A percentile compares a stretch with the other conserved stretches of the same genome.
Evolutionary conservation across 2,329 filamentous ascomycete genomes (phyloP).

Genomic region (Xylaria multiplex): DNA sequence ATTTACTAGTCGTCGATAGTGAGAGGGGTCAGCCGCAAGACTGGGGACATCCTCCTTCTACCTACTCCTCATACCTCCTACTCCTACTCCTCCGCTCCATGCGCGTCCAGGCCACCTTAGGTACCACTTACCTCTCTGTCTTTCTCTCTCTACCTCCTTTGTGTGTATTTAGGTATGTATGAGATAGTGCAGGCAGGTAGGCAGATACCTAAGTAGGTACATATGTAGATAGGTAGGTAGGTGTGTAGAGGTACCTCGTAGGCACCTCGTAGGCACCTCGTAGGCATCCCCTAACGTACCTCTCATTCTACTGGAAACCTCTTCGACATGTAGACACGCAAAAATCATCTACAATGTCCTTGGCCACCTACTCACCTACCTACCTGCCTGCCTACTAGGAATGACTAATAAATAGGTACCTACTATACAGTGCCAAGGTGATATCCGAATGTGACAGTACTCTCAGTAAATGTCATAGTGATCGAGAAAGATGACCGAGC

Average conservation of each 20-base stretch:
- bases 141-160: no score
- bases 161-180: no score
- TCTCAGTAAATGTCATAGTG: slow-evolving; percentile 2
- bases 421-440: neutral
- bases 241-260: neutral
- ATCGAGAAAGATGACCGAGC: slow-evolving; percentile 20
- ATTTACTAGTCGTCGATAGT: neutral
- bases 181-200: no score
- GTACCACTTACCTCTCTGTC: neutral
- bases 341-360: neutral
- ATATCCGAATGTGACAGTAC: slow-evolving; percentile 17
- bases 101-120: neutral
- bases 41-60: slow-evolving; percentile 3
- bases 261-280: neutral
- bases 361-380: neutral
- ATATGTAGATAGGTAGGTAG: neutral
- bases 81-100: neutral
- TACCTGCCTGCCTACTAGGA: neutral
- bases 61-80: neutral
- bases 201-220: neutral
- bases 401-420: neutral
- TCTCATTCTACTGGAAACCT: no score
- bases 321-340: no score
- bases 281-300: no score
- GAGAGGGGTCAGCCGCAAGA: slow-evolving; percentile 31